Percentiles rank a stretch among this genome's conserved stretches.
phyloP scores from a whole-genome alignment of 768 basidiomycete species.

The Psilocybe cubensis region DNA sequence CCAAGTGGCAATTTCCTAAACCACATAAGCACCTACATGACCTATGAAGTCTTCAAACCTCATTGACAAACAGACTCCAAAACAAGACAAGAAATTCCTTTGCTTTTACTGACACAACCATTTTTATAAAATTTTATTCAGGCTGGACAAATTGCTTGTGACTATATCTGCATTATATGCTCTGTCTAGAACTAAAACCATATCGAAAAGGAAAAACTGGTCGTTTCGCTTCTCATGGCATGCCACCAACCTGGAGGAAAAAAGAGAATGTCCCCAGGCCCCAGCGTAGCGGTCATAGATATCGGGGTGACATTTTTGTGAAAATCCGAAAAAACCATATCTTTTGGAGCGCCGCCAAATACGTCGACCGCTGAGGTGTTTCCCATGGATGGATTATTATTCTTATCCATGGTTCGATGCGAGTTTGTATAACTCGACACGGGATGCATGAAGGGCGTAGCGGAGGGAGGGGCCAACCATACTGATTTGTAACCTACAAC shows the following conservation, averaged over 20 bases:
- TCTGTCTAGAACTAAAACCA: slow-evolving; percentile 83
- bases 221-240: slow-evolving; percentile 81
- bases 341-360: slow-evolving; percentile 42
- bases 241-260: slow-evolving; percentile 97
- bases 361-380: slow-evolving; percentile 90
- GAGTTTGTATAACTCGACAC: slow-evolving; percentile 27
- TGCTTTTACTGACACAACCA: neutral
- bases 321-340: slow-evolving; percentile 52
- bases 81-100: neutral
- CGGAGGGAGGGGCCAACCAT: slow-evolving; percentile 83
- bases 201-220: slow-evolving; percentile 88
- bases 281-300: slow-evolving; percentile 65
- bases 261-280: slow-evolving; percentile 85
- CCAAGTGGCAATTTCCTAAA: neutral
- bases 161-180: neutral
- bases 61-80: too few species aligned
- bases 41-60: too few species aligned
- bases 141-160: neutral
- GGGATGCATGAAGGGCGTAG: slow-evolving; percentile 63
- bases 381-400: slow-evolving; percentile 47
- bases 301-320: slow-evolving; percentile 55
- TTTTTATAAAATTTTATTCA: neutral
- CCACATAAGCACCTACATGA: too few species aligned
- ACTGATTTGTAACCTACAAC: slow-evolving; percentile 88
- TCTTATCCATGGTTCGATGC: slow-evolving; percentile 11